phyloP scores from a whole-genome alignment of 192 early-diverging fungal species.

The Podila horticola region DNA sequence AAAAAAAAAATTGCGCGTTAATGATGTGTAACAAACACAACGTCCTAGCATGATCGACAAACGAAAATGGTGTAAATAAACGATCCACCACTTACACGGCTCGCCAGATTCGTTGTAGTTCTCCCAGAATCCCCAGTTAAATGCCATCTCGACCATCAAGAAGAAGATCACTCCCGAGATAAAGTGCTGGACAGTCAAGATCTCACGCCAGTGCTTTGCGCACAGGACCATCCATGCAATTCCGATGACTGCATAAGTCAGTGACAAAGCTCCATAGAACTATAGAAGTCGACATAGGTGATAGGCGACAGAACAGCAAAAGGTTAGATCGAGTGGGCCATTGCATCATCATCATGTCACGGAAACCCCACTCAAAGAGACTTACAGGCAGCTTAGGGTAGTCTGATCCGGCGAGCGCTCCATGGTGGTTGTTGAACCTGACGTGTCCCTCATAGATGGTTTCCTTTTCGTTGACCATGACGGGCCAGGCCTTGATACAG shows the following conservation, averaged over 20 bases:
- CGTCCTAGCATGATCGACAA: background rate
- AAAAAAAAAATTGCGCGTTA: background rate
- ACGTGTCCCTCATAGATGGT: slow-evolving; percentile 64
- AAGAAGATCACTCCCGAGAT: slow-evolving; percentile 86
- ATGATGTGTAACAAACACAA: background rate
- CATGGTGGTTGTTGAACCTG: slow-evolving; percentile 83
- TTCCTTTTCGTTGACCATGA: slow-evolving; percentile 6
- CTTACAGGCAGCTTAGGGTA: slow-evolving; percentile 87
- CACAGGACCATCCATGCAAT: slow-evolving; percentile 81
- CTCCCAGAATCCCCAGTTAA: slow-evolving; percentile 89
- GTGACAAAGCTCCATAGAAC: slow-evolving; percentile 81
- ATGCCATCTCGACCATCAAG: slow-evolving; percentile 90
- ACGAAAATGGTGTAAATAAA: background rate
- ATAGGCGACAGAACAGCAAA: background rate
- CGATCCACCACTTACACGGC: slow-evolving; percentile 56
- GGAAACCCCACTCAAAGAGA: background rate
- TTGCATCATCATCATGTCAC: background rate
- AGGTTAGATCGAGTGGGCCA: slow-evolving; percentile 4
- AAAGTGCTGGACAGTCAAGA: slow-evolving; percentile 93
- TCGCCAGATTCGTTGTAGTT: slow-evolving; percentile 72
- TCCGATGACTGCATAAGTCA: slow-evolving; percentile 81
- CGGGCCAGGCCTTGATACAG: slow-evolving; percentile 70
- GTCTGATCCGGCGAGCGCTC: slow-evolving; percentile 83
- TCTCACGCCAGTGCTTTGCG: slow-evolving; percentile 86
- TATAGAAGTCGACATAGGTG: slow-evolving; percentile 13